These are phyloP conservation scores for Hypoxylon sp. DNA, from an alignment of 2,329 filamentous ascomycete species.

Conservation along the genomic window DNA sequence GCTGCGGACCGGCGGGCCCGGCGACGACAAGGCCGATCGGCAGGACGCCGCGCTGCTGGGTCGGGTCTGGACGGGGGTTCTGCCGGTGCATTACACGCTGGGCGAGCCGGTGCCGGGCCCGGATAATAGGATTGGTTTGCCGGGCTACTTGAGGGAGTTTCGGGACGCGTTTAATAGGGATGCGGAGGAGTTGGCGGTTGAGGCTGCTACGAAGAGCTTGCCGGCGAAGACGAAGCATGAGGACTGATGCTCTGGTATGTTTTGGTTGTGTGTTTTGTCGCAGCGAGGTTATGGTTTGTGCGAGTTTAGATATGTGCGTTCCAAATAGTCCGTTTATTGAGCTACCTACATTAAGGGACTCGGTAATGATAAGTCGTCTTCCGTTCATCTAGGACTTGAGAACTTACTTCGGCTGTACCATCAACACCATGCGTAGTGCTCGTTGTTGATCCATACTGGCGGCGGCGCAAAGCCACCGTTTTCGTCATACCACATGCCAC, in stretches of 20 bases:
- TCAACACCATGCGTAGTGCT: slow-evolving; percentile 32
- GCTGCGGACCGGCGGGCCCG: slow-evolving; percentile 70
- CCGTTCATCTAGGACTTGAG: no score
- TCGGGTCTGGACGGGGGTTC: slow-evolving; percentile 63
- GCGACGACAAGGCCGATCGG: slow-evolving; percentile 60
- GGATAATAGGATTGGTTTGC: slow-evolving; percentile 68
- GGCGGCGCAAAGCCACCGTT: background rate
- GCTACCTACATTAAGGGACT: no score
- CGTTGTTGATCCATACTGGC: slow-evolving; percentile 28
- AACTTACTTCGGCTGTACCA: no score
- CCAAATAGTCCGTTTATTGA: no score
- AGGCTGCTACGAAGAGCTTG: slow-evolving; percentile 40
- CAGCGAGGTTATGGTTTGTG: no score
- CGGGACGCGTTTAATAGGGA: slow-evolving; percentile 50
- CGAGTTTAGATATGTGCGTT: no score
- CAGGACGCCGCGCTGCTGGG: slow-evolving; percentile 53
- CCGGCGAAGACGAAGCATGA: slow-evolving; percentile 35
- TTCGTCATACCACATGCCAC: slow-evolving; percentile 27
- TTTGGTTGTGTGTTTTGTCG: no score
- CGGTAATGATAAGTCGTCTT: no score
- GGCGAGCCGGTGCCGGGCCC: slow-evolving; percentile 69
- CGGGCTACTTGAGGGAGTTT: slow-evolving; percentile 65
- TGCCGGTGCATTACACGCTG: slow-evolving; percentile 69
- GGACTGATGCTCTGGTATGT: no score
- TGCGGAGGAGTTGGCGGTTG: slow-evolving; percentile 33